phyloP scores from a whole-genome alignment of 2,329 filamentous ascomycete species.

The Aspergillus quadrilineatus region DNA sequence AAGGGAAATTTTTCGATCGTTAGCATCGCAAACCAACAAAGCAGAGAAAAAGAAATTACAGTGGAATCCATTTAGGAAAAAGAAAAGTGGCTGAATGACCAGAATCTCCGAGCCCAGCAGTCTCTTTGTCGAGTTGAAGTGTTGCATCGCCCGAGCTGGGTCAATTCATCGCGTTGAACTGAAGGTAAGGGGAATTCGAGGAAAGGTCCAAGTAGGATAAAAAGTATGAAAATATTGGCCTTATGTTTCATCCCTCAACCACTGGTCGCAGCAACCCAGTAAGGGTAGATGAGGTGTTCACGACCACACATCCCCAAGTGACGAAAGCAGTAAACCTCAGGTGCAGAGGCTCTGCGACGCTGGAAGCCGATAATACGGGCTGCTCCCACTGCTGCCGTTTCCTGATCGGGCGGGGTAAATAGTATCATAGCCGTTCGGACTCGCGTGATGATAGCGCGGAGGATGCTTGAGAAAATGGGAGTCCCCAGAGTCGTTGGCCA shows the following conservation, averaged over 20 bases:
- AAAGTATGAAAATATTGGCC: slow-evolving; percentile 1
- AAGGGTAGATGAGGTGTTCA: slow-evolving; percentile 4
- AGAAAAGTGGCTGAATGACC: slow-evolving; percentile 1
- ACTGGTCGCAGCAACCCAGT: not conserved
- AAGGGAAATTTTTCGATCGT: not conserved
- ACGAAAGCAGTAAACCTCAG: slow-evolving; percentile 16
- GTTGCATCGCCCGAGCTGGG: slow-evolving; percentile 2
- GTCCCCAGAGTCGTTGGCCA: slow-evolving; percentile 30
- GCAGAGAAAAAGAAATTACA: not conserved
- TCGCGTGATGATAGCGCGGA: slow-evolving; percentile 25
- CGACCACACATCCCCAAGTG: not conserved
- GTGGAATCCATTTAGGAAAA: not conserved
- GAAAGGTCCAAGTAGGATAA: not conserved
- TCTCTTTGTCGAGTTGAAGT: not conserved
- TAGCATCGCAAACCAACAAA: slow-evolving; percentile 9
- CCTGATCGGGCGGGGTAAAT: slow-evolving; percentile 28
- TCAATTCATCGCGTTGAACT: slow-evolving; percentile 11
- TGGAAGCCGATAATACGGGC: slow-evolving; percentile 34
- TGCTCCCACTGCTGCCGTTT: slow-evolving; percentile 15
- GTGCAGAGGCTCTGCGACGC: slow-evolving; percentile 38
- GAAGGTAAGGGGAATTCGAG: not conserved
- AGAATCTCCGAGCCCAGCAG: not conserved
- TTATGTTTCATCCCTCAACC: slow-evolving; percentile 5
- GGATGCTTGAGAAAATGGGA: slow-evolving; percentile 29
- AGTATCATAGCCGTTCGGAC: slow-evolving; percentile 31